Evolutionary conservation across 2,329 filamentous ascomycete genomes (phyloP).

Genomic region (Apiospora hydei): DNA sequence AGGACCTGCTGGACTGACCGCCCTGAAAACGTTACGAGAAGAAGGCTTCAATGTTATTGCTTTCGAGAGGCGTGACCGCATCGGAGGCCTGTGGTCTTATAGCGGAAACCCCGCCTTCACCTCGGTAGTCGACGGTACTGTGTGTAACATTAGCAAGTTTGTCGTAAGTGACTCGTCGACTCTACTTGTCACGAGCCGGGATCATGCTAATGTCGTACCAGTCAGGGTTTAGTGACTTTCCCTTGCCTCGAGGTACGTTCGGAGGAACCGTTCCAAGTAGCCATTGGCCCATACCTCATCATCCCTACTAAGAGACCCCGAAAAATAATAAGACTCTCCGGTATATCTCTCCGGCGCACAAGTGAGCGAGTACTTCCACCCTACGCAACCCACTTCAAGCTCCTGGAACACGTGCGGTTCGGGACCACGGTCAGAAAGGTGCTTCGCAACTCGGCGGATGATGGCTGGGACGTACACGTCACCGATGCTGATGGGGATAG

Average conservation of each 20-base stretch:
- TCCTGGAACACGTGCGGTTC: slow-evolving; percentile 31
- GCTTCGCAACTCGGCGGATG: slow-evolving; percentile 30
- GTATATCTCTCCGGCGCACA: slow-evolving; percentile 29
- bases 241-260: slow-evolving; percentile 30
- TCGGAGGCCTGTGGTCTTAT: slow-evolving; percentile 54
- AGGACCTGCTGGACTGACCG: slow-evolving; percentile 48
- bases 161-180: slow-evolving; percentile 27
- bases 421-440: slow-evolving; percentile 31
- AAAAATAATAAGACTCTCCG: slow-evolving; percentile 27
- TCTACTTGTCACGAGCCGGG: neutral
- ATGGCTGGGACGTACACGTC: slow-evolving; percentile 33
- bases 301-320: neutral
- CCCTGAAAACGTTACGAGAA: slow-evolving; percentile 52
- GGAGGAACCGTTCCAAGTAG: neutral
- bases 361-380: slow-evolving; percentile 31
- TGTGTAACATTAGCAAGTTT: slow-evolving; percentile 45
- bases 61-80: slow-evolving; percentile 49
- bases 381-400: slow-evolving; percentile 32
- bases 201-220: slow-evolving; percentile 21
- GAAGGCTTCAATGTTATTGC: slow-evolving; percentile 53
- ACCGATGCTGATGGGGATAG: slow-evolving; percentile 27
- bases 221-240: slow-evolving; percentile 35
- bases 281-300: neutral
- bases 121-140: slow-evolving; percentile 41
- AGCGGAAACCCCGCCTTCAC: slow-evolving; percentile 40